These are phyloP conservation scores for Byssothecium circinans DNA, from an alignment of 2,329 filamentous ascomycete species.

Conservation along the genomic window DNA sequence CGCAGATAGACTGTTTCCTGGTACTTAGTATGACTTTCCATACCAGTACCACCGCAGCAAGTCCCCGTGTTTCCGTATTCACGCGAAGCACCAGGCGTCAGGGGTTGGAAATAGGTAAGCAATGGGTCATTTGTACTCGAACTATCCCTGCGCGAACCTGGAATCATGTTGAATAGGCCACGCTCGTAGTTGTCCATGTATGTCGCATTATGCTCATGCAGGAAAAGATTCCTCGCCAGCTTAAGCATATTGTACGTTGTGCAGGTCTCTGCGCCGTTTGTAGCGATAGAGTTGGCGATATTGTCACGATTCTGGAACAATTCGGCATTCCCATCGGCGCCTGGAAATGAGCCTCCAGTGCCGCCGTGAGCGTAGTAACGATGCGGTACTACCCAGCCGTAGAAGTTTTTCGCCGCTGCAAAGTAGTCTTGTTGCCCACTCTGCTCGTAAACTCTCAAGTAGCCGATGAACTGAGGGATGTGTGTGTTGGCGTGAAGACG, in stretches of 20 bases:
- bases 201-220: conserved; percentile 16
- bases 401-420: conserved; percentile 16
- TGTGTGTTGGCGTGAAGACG: conserved; percentile 17
- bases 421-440: conserved; percentile 15
- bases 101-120: conserved; percentile 17
- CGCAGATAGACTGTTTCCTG: conserved; percentile 18
- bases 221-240: conserved; percentile 13
- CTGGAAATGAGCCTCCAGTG: conserved; percentile 38
- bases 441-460: conserved; percentile 17
- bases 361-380: conserved; percentile 15
- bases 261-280: conserved; percentile 16
- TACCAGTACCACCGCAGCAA: conserved; percentile 16
- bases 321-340: conserved; percentile 64
- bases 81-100: conserved; percentile 10
- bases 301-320: conserved; percentile 75
- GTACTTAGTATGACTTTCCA: conserved; percentile 19
- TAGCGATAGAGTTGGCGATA: conserved; percentile 81
- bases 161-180: conserved; percentile 18
- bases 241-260: conserved; percentile 20
- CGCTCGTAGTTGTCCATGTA: conserved; percentile 20
- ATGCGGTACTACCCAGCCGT: conserved; percentile 15
- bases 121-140: conserved; percentile 9
- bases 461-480: conserved; percentile 16
- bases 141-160: conserved; percentile 13
- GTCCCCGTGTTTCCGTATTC: conserved; percentile 18